Conservation (phyloP, 2,329 filamentous ascomycete genomes). For the Dactylellina leptospora region DNA sequence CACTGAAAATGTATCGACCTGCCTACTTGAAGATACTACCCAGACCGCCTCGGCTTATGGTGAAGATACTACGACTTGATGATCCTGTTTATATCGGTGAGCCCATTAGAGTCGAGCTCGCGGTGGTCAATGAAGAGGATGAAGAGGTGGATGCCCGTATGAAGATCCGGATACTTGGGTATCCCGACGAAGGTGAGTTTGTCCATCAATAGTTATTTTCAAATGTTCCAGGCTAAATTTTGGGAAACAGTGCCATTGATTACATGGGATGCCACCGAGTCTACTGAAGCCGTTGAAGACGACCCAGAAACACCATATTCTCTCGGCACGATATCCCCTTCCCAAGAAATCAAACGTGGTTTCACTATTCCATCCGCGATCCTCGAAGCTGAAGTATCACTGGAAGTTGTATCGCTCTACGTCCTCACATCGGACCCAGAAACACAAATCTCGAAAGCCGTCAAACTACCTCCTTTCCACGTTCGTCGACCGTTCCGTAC, state of each 20-base stretch:
- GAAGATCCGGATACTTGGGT: conserved; percentile 73
- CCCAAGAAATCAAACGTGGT: conserved; percentile 31
- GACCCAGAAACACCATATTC: conserved; percentile 45
- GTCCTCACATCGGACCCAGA: conserved; percentile 79
- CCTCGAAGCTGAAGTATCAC: conserved; percentile 55
- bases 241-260: conserved; percentile 31
- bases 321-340: conserved; percentile 33
- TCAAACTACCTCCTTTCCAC: conserved; percentile 74
- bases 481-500: conserved; percentile 83
- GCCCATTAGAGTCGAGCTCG: conserved; percentile 72
- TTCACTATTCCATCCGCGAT: conserved; percentile 56
- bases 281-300: conserved; percentile 26
- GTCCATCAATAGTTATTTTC: background rate
- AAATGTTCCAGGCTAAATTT: conserved; percentile 30
- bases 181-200: conserved; percentile 58
- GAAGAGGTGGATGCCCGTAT: conserved; percentile 77
- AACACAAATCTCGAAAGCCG: conserved; percentile 79
- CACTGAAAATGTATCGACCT: conserved; percentile 28
- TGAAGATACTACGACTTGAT: conserved; percentile 63
- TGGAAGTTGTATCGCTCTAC: conserved; percentile 69
- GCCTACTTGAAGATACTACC: conserved; percentile 78
- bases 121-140: conserved; percentile 82
- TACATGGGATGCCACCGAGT: conserved; percentile 46
- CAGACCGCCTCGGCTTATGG: conserved; percentile 88
- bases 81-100: conserved; percentile 89